Evolutionary conservation across 306 rosid genomes (phyloP), one percentile per base, ranked within the genome.

Genomic region (Vigna unguiculata): DNA sequence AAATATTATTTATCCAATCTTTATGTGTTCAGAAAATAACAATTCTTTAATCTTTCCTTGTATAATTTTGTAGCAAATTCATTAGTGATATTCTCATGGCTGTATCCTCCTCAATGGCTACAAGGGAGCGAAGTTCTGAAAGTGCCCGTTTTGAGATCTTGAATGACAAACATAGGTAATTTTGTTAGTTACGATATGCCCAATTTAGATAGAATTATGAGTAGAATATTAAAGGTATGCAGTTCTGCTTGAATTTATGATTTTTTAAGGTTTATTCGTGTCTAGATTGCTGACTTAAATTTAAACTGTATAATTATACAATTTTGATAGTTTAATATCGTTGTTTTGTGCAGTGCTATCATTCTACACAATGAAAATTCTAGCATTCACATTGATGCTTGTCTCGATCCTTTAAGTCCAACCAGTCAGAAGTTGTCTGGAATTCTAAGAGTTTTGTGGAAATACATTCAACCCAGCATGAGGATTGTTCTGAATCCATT

Each of bases 351-450:
- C 97, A 95, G 99, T 89, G 99, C 99, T 46, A 83, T 95, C 71
- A 83, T 92, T 80, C 70, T 95, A 45, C 75, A 75, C 74, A 82
- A 80, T 79, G 98, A 89, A 66, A 89, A 86, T 74, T 81, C 99
- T 69, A 88, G 90, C 69, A 82, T 92, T 75, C 99, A 95, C 83
- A 92, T 95, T 22, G 99, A 95, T 75, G 99, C 91, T 25, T 97
- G 91, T 72, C 70, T 95, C 68, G 99, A 95, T 90, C 99, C 99
- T 57, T 82, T 95, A 82, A 95, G 99, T 83, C 93, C 95, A 72
- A 83, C 90, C 51, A 90, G 93, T 79, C 99, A 95, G 88, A 95
- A 87, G 87, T 64, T 95, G 80, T 89, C 99, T 63, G 92, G 97
- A 74, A 88, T 95, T 89, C 93, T 95, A 69, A 87, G 85, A 57